phyloP scores from a whole-genome alignment of 73 alveolate genomes.

The Paraurostyla sp. region DNA sequence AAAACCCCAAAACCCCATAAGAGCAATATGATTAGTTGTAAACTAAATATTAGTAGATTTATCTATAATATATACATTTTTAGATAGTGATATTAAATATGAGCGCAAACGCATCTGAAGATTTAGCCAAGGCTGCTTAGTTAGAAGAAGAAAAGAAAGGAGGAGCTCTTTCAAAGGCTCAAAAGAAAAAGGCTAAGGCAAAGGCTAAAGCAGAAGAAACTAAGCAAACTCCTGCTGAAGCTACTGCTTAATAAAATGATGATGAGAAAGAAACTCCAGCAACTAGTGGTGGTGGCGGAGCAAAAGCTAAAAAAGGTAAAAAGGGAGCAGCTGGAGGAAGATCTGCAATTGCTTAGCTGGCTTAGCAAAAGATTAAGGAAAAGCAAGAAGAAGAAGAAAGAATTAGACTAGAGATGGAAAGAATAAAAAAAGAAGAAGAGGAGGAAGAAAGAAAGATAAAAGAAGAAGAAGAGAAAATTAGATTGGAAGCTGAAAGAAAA shows the following conservation, averaged over 20 bases:
- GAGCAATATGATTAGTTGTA: no score
- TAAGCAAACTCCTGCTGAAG: slow-evolving; percentile 17
- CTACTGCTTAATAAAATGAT: slow-evolving; percentile 49
- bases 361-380: slow-evolving; percentile 54
- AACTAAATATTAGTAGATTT: no score
- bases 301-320: slow-evolving; percentile 68
- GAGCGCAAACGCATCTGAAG: not conserved
- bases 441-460: slow-evolving; percentile 24
- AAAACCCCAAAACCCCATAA: no score
- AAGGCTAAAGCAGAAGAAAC: slow-evolving; percentile 13
- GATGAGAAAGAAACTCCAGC: slow-evolving; percentile 32
- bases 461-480: slow-evolving; percentile 47
- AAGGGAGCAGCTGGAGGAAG: slow-evolving; percentile 63
- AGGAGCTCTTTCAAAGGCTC: slow-evolving; percentile 56
- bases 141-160: not conserved
- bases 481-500: slow-evolving; percentile 60
- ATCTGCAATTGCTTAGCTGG: slow-evolving; percentile 70
- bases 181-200: slow-evolving; percentile 70
- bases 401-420: slow-evolving; percentile 62
- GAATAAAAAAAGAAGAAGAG: slow-evolving; percentile 72
- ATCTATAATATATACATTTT: no score
- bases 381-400: slow-evolving; percentile 57
- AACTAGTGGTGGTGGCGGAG: slow-evolving; percentile 35
- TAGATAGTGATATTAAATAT: slow-evolving; percentile 8
- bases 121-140: not conserved